Conservation (phyloP, 2,329 filamentous ascomycete genomes). For the Lasiodiplodia hormozganensis region DNA sequence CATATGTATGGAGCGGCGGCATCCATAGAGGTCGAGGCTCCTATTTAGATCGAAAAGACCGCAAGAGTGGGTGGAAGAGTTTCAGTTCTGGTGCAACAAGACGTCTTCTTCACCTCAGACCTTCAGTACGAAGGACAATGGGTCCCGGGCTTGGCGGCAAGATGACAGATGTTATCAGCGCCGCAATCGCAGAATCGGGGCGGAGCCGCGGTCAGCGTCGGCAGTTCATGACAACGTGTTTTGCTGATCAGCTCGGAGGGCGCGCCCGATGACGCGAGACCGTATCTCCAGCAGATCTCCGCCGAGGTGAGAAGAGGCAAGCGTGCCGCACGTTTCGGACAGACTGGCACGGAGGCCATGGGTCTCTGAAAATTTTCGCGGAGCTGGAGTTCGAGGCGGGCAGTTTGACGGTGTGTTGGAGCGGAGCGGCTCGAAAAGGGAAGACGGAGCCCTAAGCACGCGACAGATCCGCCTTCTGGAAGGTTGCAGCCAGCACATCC, state of each 20-base stretch:
- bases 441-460: constrained; percentile 12
- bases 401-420: constrained; percentile 1
- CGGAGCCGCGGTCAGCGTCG: neutral
- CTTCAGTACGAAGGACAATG: neutral
- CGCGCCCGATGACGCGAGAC: neutral
- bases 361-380: constrained; percentile 10
- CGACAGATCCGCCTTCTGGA: constrained; percentile 21
- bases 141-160: neutral
- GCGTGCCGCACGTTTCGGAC: neutral
- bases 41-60: neutral
- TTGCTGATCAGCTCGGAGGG: constrained; percentile 21
- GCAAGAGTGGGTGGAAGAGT: constrained; percentile 1
- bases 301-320: neutral
- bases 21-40: neutral
- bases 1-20: neutral
- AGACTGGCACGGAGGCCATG: neutral
- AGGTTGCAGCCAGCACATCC: constrained; percentile 2
- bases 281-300: constrained; percentile 17
- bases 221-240: constrained; percentile 24
- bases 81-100: neutral
- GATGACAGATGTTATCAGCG: constrained; percentile 2
- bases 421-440: neutral
- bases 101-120: neutral
- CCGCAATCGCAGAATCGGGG: constrained; percentile 1
- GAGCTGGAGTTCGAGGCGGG: constrained; percentile 8